Evolutionary conservation across 768 basidiomycete species (phyloP).

Genomic region (Sarcodon sp.): DNA sequence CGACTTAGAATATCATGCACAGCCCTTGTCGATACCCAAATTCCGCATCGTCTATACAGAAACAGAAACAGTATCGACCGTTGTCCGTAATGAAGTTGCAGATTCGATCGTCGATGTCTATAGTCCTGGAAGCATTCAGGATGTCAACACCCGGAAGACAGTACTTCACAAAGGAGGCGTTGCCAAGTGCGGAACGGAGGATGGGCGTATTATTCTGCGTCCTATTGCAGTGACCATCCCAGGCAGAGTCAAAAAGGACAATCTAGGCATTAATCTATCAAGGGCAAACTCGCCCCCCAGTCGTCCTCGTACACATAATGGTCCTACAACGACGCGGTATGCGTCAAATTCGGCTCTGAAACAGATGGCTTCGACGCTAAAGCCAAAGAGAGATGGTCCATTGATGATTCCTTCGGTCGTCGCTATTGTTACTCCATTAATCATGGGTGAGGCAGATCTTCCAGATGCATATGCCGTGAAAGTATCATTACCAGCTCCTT

Average conservation of each 20-base stretch:
- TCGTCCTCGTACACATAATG: slow-evolving; percentile 12
- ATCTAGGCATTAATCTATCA: slow-evolving; percentile 7
- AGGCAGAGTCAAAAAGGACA: slow-evolving; percentile 3
- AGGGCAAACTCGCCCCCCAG: slow-evolving; percentile 7
- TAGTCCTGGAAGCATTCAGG: slow-evolving; percentile 41
- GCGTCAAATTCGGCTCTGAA: slow-evolving; percentile 12
- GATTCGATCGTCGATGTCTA: slow-evolving; percentile 46
- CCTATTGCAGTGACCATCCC: slow-evolving; percentile 17
- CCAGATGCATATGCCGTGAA: slow-evolving; percentile 48
- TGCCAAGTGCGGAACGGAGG: slow-evolving; percentile 49
- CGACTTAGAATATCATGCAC: slow-evolving; percentile 20
- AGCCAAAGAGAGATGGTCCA: slow-evolving; percentile 37
- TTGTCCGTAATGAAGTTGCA: slow-evolving; percentile 49
- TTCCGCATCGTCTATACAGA: slow-evolving; percentile 63
- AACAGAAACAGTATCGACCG: slow-evolving; percentile 39
- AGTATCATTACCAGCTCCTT: slow-evolving; percentile 40
- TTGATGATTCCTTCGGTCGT: slow-evolving; percentile 49
- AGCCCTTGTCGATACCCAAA: slow-evolving; percentile 49
- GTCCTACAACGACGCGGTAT: slow-evolving; percentile 5
- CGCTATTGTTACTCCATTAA: slow-evolving; percentile 40
- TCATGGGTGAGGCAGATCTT: slow-evolving; percentile 8
- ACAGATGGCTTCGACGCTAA: slow-evolving; percentile 15
- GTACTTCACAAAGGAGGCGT: slow-evolving; percentile 48
- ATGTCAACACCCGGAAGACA: slow-evolving; percentile 50
- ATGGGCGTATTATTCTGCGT: slow-evolving; percentile 44